Conservation (phyloP, 139 green algal species). For the Axilococcus clingmanii region DNA sequence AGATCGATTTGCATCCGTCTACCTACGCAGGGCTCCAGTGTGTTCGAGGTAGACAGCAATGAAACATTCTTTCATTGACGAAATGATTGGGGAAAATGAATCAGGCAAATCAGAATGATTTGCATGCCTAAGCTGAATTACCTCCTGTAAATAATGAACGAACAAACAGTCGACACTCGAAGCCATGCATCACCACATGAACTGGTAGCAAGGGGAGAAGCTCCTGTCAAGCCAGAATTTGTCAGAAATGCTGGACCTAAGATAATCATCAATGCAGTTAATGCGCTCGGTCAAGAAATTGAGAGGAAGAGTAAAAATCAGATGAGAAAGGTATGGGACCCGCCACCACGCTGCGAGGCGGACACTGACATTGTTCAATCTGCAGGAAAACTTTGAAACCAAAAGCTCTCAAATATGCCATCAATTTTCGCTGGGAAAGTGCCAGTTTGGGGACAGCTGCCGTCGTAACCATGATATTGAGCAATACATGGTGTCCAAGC, state of each 20-base stretch:
- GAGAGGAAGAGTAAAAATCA: slow-evolving; percentile 7
- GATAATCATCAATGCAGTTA: background rate
- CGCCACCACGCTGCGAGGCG: background rate
- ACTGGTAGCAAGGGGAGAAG: slow-evolving; percentile 15
- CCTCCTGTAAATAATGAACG: no score
- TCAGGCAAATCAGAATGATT: no score
- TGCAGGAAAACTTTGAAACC: no score
- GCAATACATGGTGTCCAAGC: slow-evolving; percentile 46
- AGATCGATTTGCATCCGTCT: no score
- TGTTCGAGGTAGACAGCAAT: no score
- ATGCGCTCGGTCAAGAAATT: background rate
- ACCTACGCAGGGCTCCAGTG: no score
- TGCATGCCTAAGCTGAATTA: no score
- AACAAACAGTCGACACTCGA: no score
- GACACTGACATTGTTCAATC: background rate
- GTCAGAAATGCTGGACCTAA: slow-evolving; percentile 2
- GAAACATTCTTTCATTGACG: no score
- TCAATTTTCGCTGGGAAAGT: no score
- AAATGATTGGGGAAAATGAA: no score
- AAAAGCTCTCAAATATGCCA: no score
- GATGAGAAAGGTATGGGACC: background rate
- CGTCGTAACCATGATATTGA: slow-evolving; percentile 62
- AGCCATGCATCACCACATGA: slow-evolving; percentile 8
- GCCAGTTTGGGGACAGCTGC: slow-evolving; percentile 49
- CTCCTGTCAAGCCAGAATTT: slow-evolving; percentile 21